Conservation (phyloP, 2,329 filamentous ascomycete genomes). For the Thielaviopsis musarum region DNA sequence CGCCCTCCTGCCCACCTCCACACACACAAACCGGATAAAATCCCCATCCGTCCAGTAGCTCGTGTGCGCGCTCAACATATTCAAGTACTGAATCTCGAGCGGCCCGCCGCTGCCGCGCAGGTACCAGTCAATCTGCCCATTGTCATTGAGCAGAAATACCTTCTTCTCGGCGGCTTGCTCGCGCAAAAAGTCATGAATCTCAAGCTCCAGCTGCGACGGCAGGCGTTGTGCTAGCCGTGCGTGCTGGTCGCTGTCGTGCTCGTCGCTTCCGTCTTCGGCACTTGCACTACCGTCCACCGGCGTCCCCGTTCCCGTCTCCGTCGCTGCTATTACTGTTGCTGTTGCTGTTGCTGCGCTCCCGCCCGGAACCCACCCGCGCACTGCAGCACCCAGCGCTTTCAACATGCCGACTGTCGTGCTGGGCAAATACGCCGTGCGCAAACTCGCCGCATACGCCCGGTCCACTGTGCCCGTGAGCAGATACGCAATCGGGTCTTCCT, state of each 20-base stretch:
- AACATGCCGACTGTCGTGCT: constrained; percentile 50
- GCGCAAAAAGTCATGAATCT: constrained; percentile 84
- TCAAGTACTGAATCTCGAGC: constrained; percentile 87
- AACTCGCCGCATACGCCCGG: constrained; percentile 53
- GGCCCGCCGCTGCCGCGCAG: constrained; percentile 70
- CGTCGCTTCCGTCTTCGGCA: neutral
- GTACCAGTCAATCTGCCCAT: constrained; percentile 88
- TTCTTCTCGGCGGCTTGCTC: constrained; percentile 87
- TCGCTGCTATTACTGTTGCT: constrained; percentile 4
- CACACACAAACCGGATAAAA: constrained; percentile 76
- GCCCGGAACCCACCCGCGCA: constrained; percentile 45
- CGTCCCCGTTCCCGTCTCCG: constrained; percentile 13
- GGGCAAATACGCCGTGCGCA: constrained; percentile 68
- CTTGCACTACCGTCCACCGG: too few species aligned
- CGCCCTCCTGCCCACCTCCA: constrained; percentile 64
- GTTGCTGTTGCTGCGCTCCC: neutral
- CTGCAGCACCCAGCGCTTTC: constrained; percentile 43
- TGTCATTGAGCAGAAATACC: constrained; percentile 80
- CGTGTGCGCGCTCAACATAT: constrained; percentile 90
- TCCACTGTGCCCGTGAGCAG: constrained; percentile 84
- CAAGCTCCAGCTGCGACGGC: constrained; percentile 64
- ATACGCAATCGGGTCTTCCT: constrained; percentile 67
- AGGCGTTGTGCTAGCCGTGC: constrained; percentile 24
- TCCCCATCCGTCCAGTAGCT: constrained; percentile 84
- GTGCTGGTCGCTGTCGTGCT: constrained; percentile 18